Percentiles rank a stretch among this genome's conserved stretches.
Evolutionary conservation across 352 stramenopile genomes (phyloP).

Genomic region (Pythium dissotocum): DNA sequence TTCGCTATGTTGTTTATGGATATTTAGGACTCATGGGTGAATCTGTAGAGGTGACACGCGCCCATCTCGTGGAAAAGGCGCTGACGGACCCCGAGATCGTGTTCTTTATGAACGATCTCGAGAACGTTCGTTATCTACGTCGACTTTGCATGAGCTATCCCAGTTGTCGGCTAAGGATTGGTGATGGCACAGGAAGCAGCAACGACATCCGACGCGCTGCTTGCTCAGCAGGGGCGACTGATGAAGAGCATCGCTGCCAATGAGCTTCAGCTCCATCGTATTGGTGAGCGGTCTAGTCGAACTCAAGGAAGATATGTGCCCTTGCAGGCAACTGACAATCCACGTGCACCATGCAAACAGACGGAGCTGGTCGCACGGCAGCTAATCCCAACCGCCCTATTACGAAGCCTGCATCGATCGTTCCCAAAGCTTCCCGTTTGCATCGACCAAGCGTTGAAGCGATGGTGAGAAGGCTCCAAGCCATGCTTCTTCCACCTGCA

Average conservation of each 20-base stretch:
- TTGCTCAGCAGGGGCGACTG: slow-evolving; percentile 52
- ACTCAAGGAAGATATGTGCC: background rate
- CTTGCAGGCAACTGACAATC: background rate
- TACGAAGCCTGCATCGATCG: background rate
- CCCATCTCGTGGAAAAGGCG: slow-evolving; percentile 49
- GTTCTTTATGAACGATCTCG: slow-evolving; percentile 79
- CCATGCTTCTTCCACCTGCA: background rate
- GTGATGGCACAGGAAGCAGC: slow-evolving; percentile 32
- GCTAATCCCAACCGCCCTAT: background rate
- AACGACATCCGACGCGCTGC: slow-evolving; percentile 46
- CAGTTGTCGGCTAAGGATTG: background rate
- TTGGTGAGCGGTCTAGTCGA: slow-evolving; percentile 1
- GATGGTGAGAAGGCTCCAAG: slow-evolving; percentile 10
- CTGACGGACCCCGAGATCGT: slow-evolving; percentile 69
- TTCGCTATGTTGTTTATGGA: background rate
- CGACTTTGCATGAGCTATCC: background rate
- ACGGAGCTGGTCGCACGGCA: background rate
- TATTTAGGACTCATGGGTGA: slow-evolving; percentile 52
- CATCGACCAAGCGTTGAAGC: slow-evolving; percentile 5
- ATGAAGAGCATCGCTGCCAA: slow-evolving; percentile 41
- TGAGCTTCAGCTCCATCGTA: slow-evolving; percentile 41
- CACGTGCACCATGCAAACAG: background rate
- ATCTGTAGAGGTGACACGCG: slow-evolving; percentile 37
- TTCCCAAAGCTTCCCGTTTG: background rate
- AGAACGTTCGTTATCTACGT: slow-evolving; percentile 35